phyloP scores from a whole-genome alignment of 2,329 filamentous ascomycete genomes.

The Coleophoma cylindrospora region DNA sequence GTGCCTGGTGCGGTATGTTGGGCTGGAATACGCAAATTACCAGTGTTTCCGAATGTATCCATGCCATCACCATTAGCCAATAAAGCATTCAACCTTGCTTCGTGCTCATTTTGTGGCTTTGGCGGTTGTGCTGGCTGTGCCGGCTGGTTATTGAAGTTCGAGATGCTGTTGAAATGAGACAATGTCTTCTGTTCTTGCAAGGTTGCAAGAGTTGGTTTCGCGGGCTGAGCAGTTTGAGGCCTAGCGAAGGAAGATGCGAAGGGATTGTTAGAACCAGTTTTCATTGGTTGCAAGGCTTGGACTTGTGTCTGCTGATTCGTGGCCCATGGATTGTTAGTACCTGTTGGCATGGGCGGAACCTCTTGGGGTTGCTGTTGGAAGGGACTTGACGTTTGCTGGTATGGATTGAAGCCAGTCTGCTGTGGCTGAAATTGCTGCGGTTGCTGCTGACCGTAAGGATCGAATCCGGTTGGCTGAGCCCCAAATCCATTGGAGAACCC shows the following conservation, averaged over 20 bases:
- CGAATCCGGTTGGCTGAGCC: constrained; percentile 60
- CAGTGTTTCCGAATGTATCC: constrained; percentile 97
- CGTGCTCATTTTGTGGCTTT: constrained; percentile 55
- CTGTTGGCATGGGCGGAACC: constrained; percentile 64
- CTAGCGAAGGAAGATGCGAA: constrained; percentile 74
- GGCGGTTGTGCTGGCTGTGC: constrained; percentile 35
- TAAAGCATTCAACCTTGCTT: constrained; percentile 78
- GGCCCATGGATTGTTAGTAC: constrained; percentile 94
- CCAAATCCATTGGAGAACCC: constrained; percentile 67
- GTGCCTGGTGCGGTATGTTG: constrained; percentile 95
- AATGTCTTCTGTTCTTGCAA: constrained; percentile 83
- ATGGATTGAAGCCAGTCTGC: constrained; percentile 50
- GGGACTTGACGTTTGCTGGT: constrained; percentile 34
- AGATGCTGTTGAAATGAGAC: constrained; percentile 27
- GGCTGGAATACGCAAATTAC: constrained; percentile 87
- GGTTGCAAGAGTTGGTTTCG: constrained; percentile 67
- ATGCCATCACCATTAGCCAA: constrained; percentile 85
- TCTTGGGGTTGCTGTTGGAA: constrained; percentile 41
- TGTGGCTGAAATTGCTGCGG: constrained; percentile 45
- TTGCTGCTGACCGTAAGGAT: constrained; percentile 51
- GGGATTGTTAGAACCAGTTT: constrained; percentile 96
- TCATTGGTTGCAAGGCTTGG: constrained; percentile 69
- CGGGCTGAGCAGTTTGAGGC: constrained; percentile 48
- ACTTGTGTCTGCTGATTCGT: constrained; percentile 46
- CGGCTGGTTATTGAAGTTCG: constrained; percentile 46